phyloP scores from a whole-genome alignment of 2,329 filamentous ascomycete species.

The Zymoseptoria pseudotritici region DNA sequence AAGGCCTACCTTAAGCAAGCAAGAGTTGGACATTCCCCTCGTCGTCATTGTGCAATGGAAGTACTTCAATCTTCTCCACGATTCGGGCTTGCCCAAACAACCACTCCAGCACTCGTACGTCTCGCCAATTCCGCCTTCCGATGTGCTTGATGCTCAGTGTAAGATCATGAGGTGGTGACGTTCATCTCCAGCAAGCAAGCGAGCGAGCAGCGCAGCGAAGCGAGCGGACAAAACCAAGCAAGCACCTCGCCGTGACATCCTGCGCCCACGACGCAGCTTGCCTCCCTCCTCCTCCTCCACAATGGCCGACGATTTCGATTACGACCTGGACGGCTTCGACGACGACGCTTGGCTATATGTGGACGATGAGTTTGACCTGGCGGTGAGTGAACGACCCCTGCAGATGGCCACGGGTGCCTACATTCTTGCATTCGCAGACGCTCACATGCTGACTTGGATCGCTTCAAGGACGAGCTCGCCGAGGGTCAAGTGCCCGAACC shows the following conservation, averaged over 20 bases:
- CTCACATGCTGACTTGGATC: not conserved
- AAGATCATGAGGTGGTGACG: not conserved
- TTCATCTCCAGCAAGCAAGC: not conserved
- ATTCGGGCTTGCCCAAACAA: too few relatives aligned
- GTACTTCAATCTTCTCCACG: too few relatives aligned
- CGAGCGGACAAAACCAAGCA: not conserved
- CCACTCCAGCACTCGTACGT: too few relatives aligned
- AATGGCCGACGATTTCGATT: conserved; percentile 29
- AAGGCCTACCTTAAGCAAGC: too few relatives aligned
- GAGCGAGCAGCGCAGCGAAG: not conserved
- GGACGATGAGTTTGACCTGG: conserved; percentile 36
- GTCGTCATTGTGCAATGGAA: not conserved
- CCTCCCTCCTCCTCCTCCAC: not conserved
- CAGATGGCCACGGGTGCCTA: conserved; percentile 9
- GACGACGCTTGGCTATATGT: conserved; percentile 38
- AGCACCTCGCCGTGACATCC: not conserved
- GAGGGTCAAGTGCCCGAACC: conserved; percentile 42
- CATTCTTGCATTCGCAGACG: conserved; percentile 1
- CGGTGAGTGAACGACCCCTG: conserved; percentile 24
- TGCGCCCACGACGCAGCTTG: not conserved
- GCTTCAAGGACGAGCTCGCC: conserved; percentile 40
- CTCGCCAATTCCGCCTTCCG: too few relatives aligned
- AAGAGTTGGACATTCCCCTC: not conserved
- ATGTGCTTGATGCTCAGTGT: not conserved
- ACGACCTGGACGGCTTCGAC: conserved; percentile 36